Percentiles rank a stretch among this genome's conserved stretches.
Evolutionary conservation across 2,329 filamentous ascomycete genomes (phyloP).

Genomic region (Tolypocladium capitatum): DNA sequence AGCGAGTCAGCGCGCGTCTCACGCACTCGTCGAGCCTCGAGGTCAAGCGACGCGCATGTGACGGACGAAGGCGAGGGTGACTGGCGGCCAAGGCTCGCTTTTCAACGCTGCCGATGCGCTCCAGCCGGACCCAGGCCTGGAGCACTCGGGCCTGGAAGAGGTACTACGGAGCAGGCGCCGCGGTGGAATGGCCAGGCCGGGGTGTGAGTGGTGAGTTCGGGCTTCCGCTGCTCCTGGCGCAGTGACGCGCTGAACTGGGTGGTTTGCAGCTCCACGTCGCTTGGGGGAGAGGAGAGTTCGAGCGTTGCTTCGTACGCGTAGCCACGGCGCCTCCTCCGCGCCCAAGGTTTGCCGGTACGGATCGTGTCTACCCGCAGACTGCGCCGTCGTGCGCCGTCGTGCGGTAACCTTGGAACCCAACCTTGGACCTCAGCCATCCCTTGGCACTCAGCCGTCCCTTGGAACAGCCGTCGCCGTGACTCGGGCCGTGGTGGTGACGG

Average conservation of each 20-base stretch:
- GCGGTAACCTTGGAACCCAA: not conserved
- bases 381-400: too few species aligned
- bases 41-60: not conserved
- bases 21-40: not conserved
- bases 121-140: not conserved
- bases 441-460: not conserved
- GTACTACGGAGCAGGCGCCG: not conserved
- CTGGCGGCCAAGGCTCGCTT: not conserved
- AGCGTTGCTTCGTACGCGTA: too few species aligned
- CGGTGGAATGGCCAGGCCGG: not conserved
- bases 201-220: not conserved
- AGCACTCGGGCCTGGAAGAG: too few species aligned
- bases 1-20: constrained; percentile 4
- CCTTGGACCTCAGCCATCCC: not conserved
- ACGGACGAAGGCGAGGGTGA: not conserved
- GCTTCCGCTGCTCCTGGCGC: not conserved
- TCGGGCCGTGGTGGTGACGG: too few species aligned
- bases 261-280: too few species aligned
- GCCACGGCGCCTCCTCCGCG: too few species aligned
- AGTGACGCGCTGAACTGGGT: not conserved
- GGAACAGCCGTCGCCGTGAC: too few species aligned
- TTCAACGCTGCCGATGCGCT: not conserved
- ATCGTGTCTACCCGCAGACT: too few species aligned
- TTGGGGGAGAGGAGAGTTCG: too few species aligned
- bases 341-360: not conserved